Evolutionary conservation across 768 basidiomycete genomes (phyloP), one percentile per base, ranked within the genome.

Genomic region (Mycena pura): DNA sequence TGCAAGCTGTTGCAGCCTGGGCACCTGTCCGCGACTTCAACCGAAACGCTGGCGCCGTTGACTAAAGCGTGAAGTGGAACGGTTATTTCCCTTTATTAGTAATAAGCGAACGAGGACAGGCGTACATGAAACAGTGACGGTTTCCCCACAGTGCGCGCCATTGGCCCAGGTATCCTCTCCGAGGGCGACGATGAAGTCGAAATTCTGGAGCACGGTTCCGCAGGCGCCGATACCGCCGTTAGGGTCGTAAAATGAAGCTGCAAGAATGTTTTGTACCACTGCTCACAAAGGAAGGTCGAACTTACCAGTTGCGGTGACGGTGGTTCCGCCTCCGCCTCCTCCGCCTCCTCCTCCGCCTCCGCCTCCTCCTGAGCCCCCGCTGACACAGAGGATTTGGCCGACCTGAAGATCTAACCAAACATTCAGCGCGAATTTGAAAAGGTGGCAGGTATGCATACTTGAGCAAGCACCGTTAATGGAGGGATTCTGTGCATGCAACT

Each of bases 51-150:
- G 15, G 3, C 21, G 15, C 46, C 46, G 11, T 43, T 6, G 32
- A 55, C 60, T 62, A 27, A 32, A 21, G 25, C 21, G 25, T 10
- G 21, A 38, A 6, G 31, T 27, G 14, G 19, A 21, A 21, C 53
- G 93, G 92, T 72, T 14, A 41, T 3, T 41, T 6, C 8, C 9
- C 19, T 41, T n/a, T n/a, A n/a, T n/a, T n/a, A n/a, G n/a, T n/a
- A 10, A 41, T 49, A 3, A 34, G 32, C 25, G 25, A 43, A 14
- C 8, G 34, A 22, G 13, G 22, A 10, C 21, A 25, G 22, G 21
- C 14, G 24, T 13, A 46, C 14, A 29, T 11, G 24, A 44, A 17
- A 27, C 9, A 39, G 21, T 13, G 10, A 13, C 24, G 19, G 17
- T 41, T 41, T 22, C 40, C n/a, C n/a, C n/a, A 17, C 40, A 41